Conservation (phyloP, 2,329 filamentous ascomycete species). For the Diaporthe sp. region DNA sequence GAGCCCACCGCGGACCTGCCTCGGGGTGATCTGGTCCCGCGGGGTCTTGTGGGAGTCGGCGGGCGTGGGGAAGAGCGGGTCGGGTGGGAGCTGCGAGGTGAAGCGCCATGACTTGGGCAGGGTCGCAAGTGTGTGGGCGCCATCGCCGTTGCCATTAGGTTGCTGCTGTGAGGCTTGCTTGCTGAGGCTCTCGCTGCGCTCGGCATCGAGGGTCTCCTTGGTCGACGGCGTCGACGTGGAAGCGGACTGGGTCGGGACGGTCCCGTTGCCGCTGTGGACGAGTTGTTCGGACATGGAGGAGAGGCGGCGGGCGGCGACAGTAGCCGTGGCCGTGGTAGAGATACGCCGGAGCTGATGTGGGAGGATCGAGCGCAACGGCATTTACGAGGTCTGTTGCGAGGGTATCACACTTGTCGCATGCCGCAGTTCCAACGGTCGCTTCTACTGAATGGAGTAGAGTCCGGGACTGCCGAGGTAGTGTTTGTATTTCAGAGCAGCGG, state of each 20-base stretch:
- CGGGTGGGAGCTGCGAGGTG: constrained; percentile 78
- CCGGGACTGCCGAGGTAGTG: neutral
- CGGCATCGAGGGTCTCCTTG: constrained; percentile 9
- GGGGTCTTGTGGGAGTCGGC: constrained; percentile 84
- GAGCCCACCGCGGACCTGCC: constrained; percentile 85
- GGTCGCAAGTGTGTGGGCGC: constrained; percentile 61
- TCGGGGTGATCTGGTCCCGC: constrained; percentile 81
- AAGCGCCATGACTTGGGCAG: constrained; percentile 77
- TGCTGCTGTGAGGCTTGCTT: constrained; percentile 34
- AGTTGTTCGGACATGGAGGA: constrained; percentile 38
- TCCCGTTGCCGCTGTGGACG: constrained; percentile 36
- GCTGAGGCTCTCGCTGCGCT: constrained; percentile 30
- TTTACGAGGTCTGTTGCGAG: neutral
- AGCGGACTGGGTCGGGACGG: constrained; percentile 4
- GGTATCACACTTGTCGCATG: constrained; percentile 2
- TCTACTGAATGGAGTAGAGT: neutral
- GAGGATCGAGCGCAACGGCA: constrained; percentile 35
- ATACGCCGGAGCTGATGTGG: constrained; percentile 34
- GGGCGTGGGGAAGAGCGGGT: constrained; percentile 84
- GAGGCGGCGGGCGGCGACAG: constrained; percentile 15
- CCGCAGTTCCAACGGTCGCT: neutral
- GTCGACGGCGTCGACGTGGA: constrained; percentile 19
- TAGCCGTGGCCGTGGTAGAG: neutral
- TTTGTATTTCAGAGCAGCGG: constrained; percentile 1
- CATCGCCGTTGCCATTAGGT: constrained; percentile 49